Conservation (phyloP, 106 monocot species). For the Agapanthus africanus region DNA sequence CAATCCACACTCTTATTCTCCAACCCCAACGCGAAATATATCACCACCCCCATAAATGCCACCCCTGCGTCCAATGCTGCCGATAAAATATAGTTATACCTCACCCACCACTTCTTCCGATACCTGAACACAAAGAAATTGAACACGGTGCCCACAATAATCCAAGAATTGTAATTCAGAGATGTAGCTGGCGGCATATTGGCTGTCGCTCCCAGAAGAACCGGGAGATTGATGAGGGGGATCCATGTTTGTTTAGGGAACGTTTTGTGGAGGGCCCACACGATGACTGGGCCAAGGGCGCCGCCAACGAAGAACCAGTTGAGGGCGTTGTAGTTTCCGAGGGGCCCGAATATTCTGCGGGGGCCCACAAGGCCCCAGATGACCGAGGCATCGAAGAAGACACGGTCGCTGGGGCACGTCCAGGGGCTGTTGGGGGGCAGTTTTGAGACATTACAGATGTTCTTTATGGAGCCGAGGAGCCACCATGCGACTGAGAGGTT, state of each 20-base stretch:
- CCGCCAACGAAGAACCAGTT: slow-evolving; percentile 89
- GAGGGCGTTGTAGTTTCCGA: slow-evolving; percentile 18
- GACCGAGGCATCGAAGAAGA: slow-evolving; percentile 94
- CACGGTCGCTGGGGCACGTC: slow-evolving; percentile 81
- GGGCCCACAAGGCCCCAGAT: slow-evolving; percentile 71
- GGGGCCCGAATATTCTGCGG: slow-evolving; percentile 13
- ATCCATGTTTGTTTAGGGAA: slow-evolving; percentile 72
- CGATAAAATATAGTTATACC: slow-evolving; percentile 67
- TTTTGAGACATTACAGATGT: slow-evolving; percentile 56
- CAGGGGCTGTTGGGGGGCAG: slow-evolving; percentile 78
- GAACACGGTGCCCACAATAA: slow-evolving; percentile 57
- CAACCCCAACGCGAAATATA: slow-evolving; percentile 50
- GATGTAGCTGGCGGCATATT: slow-evolving; percentile 78
- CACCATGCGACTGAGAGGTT: slow-evolving; percentile 77
- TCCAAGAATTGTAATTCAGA: slow-evolving; percentile 70
- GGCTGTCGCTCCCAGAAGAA: slow-evolving; percentile 77
- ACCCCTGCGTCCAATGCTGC: slow-evolving; percentile 60
- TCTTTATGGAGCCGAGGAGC: slow-evolving; percentile 64
- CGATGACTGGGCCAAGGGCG: slow-evolving; percentile 60
- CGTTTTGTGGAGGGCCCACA: slow-evolving; percentile 59
- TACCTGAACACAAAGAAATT: slow-evolving; percentile 85
- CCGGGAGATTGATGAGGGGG: slow-evolving; percentile 69
- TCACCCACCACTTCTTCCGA: slow-evolving; percentile 75
- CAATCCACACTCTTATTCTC: slow-evolving; percentile 39
- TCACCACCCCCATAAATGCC: slow-evolving; percentile 63